A percentile compares a stretch with the other conserved stretches of the same genome.
Evolutionary conservation across 2,329 filamentous ascomycete genomes (phyloP).

Genomic region (Fusarium nelsonii): DNA sequence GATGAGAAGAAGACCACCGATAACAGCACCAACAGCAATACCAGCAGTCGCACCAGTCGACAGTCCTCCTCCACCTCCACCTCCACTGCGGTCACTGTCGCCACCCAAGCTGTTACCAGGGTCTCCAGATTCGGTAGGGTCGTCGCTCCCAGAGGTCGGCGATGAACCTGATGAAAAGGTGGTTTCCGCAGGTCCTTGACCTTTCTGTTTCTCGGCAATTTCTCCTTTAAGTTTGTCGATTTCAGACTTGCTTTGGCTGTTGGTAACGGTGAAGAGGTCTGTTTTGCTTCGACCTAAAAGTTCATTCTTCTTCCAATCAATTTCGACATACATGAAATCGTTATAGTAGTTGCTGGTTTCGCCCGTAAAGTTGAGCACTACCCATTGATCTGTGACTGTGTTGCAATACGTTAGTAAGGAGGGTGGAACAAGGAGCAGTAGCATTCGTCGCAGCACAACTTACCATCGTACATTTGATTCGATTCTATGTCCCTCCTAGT

Average conservation of each 20-base stretch:
- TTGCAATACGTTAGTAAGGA: neutral
- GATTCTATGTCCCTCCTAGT: neutral
- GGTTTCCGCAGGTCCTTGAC: neutral
- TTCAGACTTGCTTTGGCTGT: neutral
- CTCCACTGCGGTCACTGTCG: neutral
- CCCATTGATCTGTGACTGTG: neutral
- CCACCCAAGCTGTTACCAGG: neutral
- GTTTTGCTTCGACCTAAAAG: slow-evolving; percentile 10
- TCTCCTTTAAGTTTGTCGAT: neutral
- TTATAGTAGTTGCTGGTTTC: neutral
- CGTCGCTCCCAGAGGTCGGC: neutral
- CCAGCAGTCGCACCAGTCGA: slow-evolving; percentile 60
- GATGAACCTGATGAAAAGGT: neutral
- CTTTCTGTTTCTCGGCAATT: neutral
- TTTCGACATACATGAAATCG: slow-evolving; percentile 14
- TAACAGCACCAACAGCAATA: slow-evolving; percentile 59
- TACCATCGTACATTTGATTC: neutral
- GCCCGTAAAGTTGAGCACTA: slow-evolving; percentile 6
- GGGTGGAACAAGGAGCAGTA: neutral
- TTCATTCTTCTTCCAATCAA: slow-evolving; percentile 22
- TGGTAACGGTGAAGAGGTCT: slow-evolving; percentile 29
- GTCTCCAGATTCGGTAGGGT: slow-evolving; percentile 2
- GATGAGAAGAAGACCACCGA: slow-evolving; percentile 57
- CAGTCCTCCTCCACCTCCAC: slow-evolving; percentile 49
- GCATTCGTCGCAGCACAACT: neutral